phyloP scores from a whole-genome alignment of 176 grass and related monocot species.

The Ensete glaucum region DNA sequence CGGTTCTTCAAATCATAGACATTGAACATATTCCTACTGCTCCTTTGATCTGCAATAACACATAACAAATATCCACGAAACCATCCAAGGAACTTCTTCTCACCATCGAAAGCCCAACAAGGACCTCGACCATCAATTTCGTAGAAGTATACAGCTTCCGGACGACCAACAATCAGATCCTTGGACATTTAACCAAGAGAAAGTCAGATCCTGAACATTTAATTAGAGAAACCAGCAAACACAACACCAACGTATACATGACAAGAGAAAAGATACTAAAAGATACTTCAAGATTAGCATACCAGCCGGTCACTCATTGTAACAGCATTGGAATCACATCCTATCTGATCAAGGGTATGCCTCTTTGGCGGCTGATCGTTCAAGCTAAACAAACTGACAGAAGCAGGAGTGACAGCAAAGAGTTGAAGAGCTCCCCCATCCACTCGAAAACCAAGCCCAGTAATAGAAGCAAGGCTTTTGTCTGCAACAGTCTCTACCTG shows the following conservation, averaged over 20 bases:
- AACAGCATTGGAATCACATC: constrained; percentile 61
- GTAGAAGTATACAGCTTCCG: constrained; percentile 98
- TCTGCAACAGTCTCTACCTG: constrained; percentile 52
- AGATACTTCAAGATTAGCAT: constrained; percentile 13
- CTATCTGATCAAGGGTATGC: constrained; percentile 81
- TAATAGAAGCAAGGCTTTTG: constrained; percentile 36
- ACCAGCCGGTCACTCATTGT: constrained; percentile 87
- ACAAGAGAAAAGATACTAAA: not conserved
- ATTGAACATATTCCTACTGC: constrained; percentile 56
- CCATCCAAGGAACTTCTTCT: constrained; percentile 90
- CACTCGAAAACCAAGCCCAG: constrained; percentile 68
- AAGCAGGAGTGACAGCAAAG: constrained; percentile 71
- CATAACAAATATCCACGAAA: constrained; percentile 91
- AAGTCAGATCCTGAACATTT: not conserved
- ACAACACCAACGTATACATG: not conserved
- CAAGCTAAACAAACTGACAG: constrained; percentile 73
- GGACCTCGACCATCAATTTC: constrained; percentile 87
- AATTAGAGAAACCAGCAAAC: not conserved
- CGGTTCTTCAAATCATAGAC: constrained; percentile 92
- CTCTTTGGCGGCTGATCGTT: constrained; percentile 73
- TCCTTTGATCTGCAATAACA: constrained; percentile 81
- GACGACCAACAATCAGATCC: constrained; percentile 82
- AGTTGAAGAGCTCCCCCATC: constrained; percentile 73
- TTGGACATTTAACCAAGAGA: constrained; percentile 33
- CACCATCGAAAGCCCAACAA: constrained; percentile 98